Base-by-base conservation (phyloP, 371 early-diverging fungal genomes). In the Dinochytrium kinnereticum region DNA sequence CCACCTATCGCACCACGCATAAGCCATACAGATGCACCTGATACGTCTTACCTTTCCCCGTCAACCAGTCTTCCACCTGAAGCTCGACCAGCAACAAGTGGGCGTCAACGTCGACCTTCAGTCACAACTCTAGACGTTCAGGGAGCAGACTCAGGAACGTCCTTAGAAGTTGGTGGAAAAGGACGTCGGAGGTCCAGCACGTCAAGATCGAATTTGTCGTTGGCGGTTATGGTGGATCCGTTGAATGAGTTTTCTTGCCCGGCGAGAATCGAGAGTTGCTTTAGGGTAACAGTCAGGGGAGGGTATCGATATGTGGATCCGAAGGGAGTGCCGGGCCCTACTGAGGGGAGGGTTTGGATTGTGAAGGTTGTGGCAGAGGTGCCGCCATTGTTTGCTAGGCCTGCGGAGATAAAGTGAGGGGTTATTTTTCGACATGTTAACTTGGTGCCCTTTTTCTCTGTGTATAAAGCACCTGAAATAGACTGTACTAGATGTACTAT, bases 291-390 rank as follows among this genome's bases (percentile, higher is more conserved):
- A 19, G 51, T 80, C 13, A 78, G 72, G 59, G 78, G 78, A 13
- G 80, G 80, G 3, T 78, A 67, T 40, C 68, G 80, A 28, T 72
- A 71, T 28, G 66, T 69, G 7, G 82, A 82, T 2, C 82, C 82
- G 1, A 77, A 78, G 37, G 82, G 82, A 30, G 68, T 68, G 2
- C 64, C 70, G 31, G 24, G 51, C 5, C 49, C 65, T 0, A 26
- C 49, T 26, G 77, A 77, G 50, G 71, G 37, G 19, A 40, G 79
- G 5, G 33, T 59, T 2, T 82, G 79, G 76, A 51, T 77, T 49
- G 59, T 82, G 49, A 82, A 82, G 68, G 38, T 82, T 19, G 55
- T 71, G 10, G 74, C 77, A 31, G 72, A 64, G 24, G 28, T 64
- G 44, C 64, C 74, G 1, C 40, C 2, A 24, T 10, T 2, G 3